These are phyloP conservation scores for Thecaphora thlaspeos DNA, from an alignment of 1,284 basidiomycete genomes.

Conservation along the genomic window DNA sequence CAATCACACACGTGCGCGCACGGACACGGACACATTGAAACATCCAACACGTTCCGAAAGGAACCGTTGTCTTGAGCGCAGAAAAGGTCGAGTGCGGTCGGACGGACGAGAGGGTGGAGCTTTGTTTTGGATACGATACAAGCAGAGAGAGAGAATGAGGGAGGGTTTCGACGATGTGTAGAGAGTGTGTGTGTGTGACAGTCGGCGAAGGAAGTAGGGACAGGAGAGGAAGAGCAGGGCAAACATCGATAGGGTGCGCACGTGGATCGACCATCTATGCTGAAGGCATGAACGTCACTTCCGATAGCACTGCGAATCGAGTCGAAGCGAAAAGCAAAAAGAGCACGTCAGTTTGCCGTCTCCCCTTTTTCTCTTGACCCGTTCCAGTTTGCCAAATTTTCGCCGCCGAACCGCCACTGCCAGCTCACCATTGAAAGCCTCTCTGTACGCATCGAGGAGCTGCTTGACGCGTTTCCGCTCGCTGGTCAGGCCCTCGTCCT, in stretches of 20 bases:
- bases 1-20: too few species aligned
- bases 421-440: constrained; percentile 73
- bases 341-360: background rate
- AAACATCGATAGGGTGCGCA: too few species aligned
- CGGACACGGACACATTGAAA: too few species aligned
- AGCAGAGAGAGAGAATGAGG: background rate
- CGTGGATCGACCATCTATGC: constrained; percentile 2
- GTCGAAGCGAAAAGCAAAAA: background rate
- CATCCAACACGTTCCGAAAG: too few species aligned
- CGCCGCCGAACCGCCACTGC: background rate
- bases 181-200: background rate
- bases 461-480: constrained; percentile 93
- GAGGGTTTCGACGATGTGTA: background rate
- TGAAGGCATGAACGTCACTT: constrained; percentile 44
- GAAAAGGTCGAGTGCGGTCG: too few species aligned
- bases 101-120: too few species aligned
- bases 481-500: constrained; percentile 90
- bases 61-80: too few species aligned
- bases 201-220: too few species aligned
- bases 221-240: too few species aligned
- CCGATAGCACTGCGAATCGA: constrained; percentile 24
- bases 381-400: too few species aligned
- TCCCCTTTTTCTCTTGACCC: too few species aligned
- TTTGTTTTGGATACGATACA: too few species aligned
- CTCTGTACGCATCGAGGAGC: constrained; percentile 91